Evolutionary conservation across 257 asterid genomes (phyloP), one percentile per base, ranked within the genome.

Genomic region (Gentiana straminea): DNA sequence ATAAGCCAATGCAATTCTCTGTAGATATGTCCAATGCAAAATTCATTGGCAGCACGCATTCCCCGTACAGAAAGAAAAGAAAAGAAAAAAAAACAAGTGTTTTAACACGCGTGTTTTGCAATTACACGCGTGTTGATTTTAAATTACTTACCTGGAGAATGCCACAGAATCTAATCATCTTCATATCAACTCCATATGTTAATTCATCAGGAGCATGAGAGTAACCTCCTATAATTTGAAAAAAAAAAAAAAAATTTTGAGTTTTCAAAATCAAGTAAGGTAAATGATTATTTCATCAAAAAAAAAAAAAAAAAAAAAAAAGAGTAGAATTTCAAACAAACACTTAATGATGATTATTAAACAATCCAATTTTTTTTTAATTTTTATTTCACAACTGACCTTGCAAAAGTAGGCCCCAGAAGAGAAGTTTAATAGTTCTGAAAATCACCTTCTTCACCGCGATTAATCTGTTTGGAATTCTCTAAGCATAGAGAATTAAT

Each of bases 321-420:
- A 24, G 13, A 41, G 49, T 8, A 9, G 61, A 57, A 47, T 43
- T 53, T 59, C 24, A 36, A 24, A 38, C 49, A 35, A 66, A 51
- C 12, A 5, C 8, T 34, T 33, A 38, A 34, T 24, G 33, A 54
- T 2, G 3, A 13, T 35, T 63, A 15, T 59, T 13, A 5, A 48
- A 36, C 8, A 46, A 35, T 15, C 8, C 60, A 56, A 39, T 39
- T 56, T 36, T 2, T 56, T 36, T 41, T 13, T 55, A 36, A 7
- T 55, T 6, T 1, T 5, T 37, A 15, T 37, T 11, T 39, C 13
- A 48, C 41, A 41, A 41, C 69, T 51, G 58, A 86, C 95, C 95
- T 77, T 86, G 95, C 54, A 86, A 67, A 62, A 86, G 78, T 58
- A 86, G 80, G 54, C 95, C 95, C 95, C 93, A 86, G 36, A 86